Percentiles rank a stretch among this genome's conserved stretches.
phyloP scores from a whole-genome alignment of 345 rosid species.

The Aethionema arabicum region DNA sequence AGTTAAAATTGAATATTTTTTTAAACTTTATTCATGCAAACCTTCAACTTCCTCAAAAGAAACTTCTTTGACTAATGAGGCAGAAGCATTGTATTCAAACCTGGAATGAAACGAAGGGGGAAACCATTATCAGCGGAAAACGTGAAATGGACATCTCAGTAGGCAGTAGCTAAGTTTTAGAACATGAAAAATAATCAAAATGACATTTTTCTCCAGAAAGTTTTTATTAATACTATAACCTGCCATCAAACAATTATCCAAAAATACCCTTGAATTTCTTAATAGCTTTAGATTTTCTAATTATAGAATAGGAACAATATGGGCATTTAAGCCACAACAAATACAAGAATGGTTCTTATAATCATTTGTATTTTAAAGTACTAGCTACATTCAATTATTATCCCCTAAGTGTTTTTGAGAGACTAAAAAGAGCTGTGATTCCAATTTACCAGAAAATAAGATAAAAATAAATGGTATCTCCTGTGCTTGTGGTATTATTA shows the following conservation, averaged over 20 bases:
- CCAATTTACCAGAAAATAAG: slow-evolving; percentile 3
- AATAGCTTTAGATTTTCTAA: no score
- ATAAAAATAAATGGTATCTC: slow-evolving; percentile 8
- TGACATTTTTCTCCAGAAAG: neutral
- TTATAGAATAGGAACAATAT: no score
- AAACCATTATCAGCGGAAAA: slow-evolving; percentile 1
- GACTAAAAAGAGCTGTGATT: slow-evolving; percentile 2
- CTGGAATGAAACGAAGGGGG: slow-evolving; percentile 39
- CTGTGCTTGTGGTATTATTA: neutral
- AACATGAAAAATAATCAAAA: neutral
- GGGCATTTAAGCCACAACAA: no score
- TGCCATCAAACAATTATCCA: neutral
- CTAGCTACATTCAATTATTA: neutral
- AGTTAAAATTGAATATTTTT: neutral
- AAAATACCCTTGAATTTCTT: neutral
- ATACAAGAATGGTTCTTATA: neutral
- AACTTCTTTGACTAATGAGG: slow-evolving; percentile 81
- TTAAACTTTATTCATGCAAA: slow-evolving; percentile 25
- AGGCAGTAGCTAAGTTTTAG: neutral
- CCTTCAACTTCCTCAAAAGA: slow-evolving; percentile 81
- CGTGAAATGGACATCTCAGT: neutral
- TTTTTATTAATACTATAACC: neutral
- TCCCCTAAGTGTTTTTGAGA: neutral
- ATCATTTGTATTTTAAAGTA: neutral
- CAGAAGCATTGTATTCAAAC: slow-evolving; percentile 77